phyloP scores from a whole-genome alignment of 108 stramenopile species.

The Cyclotella baltica region DNA sequence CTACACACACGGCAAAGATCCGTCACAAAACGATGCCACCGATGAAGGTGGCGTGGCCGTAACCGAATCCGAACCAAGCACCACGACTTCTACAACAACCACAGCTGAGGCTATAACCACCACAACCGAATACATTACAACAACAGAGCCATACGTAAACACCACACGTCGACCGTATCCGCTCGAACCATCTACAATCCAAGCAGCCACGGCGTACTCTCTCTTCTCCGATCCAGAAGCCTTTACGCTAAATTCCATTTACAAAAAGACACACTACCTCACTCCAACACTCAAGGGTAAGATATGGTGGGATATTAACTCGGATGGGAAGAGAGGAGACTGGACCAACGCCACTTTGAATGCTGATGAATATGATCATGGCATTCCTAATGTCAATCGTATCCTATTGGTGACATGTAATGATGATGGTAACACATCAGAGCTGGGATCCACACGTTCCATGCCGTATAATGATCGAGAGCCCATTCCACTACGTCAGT shows the following conservation, averaged over 20 bases:
- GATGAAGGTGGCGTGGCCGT: not conserved
- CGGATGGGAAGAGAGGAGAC: slow-evolving; percentile 33
- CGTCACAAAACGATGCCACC: not conserved
- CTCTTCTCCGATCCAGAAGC: slow-evolving; percentile 14
- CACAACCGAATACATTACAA: not conserved
- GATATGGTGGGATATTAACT: slow-evolving; percentile 32
- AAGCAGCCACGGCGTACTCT: slow-evolving; percentile 17
- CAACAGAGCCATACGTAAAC: not conserved
- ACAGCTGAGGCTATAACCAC: not conserved
- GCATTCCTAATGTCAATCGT: slow-evolving; percentile 12
- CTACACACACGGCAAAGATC: slow-evolving; percentile 8
- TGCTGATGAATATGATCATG: slow-evolving; percentile 34
- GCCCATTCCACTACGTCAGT: not conserved
- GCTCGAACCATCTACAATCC: slow-evolving; percentile 1
- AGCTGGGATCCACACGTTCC: not conserved
- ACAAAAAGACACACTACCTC: slow-evolving; percentile 20
- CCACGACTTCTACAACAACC: not conserved
- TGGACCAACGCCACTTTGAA: slow-evolving; percentile 28
- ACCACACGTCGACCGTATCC: slow-evolving; percentile 12
- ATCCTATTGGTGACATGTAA: slow-evolving; percentile 26
- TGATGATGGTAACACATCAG: not conserved
- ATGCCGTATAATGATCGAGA: slow-evolving; percentile 2
- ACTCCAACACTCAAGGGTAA: slow-evolving; percentile 1
- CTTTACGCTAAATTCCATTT: slow-evolving; percentile 1
- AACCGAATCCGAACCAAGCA: not conserved